phyloP scores from a whole-genome alignment of 2,329 filamentous ascomycete species.

The Xylariaceae sp. region DNA sequence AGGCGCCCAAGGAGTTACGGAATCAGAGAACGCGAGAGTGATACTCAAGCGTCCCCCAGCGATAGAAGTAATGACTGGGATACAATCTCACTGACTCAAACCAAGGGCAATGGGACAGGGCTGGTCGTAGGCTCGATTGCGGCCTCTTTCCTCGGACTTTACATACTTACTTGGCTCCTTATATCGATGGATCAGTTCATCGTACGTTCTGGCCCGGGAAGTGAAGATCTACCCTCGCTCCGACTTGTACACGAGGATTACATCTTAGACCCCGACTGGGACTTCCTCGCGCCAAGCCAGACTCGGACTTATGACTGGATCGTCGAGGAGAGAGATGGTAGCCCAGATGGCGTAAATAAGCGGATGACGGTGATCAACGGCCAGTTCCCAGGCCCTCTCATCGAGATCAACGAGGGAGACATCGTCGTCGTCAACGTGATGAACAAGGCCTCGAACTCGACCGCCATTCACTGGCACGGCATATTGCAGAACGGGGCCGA shows the following conservation, averaged over 20 bases:
- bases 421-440: constrained; percentile 63
- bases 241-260: constrained; percentile 40
- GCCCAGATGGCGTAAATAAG: constrained; percentile 55
- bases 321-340: constrained; percentile 52
- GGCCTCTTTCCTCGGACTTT: constrained; percentile 1
- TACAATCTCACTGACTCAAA: too few species aligned
- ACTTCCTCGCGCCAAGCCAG: constrained; percentile 43
- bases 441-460: constrained; percentile 63
- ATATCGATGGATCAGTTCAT: constrained; percentile 6
- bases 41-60: too few species aligned
- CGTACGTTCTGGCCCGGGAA: too few species aligned
- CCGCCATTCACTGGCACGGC: constrained; percentile 72
- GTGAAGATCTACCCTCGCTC: constrained; percentile 1
- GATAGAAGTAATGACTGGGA: too few species aligned
- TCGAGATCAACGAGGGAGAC: constrained; percentile 72
- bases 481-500: constrained; percentile 73
- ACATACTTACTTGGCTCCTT: constrained; percentile 9
- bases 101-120: constrained; percentile 1
- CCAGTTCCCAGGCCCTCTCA: constrained; percentile 67
- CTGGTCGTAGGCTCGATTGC: constrained; percentile 4
- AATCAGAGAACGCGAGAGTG: too few species aligned
- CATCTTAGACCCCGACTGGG: constrained; percentile 52
- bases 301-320: constrained; percentile 58
- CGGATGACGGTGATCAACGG: constrained; percentile 69
- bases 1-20: too few species aligned